phyloP scores from a whole-genome alignment of 164 flowering plant species.

The Liquidambar formosana region DNA sequence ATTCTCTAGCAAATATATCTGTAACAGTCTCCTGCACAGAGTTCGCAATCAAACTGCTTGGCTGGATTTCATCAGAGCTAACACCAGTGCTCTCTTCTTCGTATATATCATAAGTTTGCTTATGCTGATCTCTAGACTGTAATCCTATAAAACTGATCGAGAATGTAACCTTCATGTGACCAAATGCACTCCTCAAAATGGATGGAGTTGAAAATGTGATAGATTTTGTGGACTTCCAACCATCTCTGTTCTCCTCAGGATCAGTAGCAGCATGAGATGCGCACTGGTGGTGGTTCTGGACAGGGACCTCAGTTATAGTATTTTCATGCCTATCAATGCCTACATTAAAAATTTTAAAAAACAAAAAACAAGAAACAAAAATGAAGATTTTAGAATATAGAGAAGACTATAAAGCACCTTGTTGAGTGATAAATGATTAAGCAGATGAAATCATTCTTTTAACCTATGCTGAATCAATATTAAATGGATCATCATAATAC shows the following conservation, averaged over 20 bases:
- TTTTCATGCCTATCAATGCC: conserved; percentile 29
- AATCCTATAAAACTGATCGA: conserved; percentile 6
- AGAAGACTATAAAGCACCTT: background rate
- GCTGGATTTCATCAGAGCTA: conserved; percentile 14
- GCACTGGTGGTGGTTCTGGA: conserved; percentile 15
- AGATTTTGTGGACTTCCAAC: conserved; percentile 6
- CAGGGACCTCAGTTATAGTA: conserved; percentile 16
- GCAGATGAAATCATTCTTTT: no score
- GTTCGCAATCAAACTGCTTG: conserved; percentile 7
- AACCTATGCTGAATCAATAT: background rate
- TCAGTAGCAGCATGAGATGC: conserved; percentile 18
- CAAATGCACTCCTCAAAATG: conserved; percentile 41
- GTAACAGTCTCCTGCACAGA: conserved; percentile 11
- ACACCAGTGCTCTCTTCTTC: conserved; percentile 21
- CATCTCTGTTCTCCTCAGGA: conserved; percentile 22
- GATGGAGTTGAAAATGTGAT: conserved; percentile 24
- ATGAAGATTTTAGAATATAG: background rate
- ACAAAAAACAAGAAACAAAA: no score
- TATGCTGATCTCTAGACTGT: conserved; percentile 6
- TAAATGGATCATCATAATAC: background rate
- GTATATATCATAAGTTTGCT: background rate
- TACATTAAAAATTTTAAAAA: no score
- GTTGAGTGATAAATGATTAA: background rate
- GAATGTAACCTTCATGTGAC: conserved; percentile 30
- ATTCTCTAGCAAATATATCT: conserved; percentile 22